Percentiles rank a stretch among this genome's conserved stretches.
Evolutionary conservation across 2,329 filamentous ascomycete genomes (phyloP).

Genomic region (Alternaria gansuensis): DNA sequence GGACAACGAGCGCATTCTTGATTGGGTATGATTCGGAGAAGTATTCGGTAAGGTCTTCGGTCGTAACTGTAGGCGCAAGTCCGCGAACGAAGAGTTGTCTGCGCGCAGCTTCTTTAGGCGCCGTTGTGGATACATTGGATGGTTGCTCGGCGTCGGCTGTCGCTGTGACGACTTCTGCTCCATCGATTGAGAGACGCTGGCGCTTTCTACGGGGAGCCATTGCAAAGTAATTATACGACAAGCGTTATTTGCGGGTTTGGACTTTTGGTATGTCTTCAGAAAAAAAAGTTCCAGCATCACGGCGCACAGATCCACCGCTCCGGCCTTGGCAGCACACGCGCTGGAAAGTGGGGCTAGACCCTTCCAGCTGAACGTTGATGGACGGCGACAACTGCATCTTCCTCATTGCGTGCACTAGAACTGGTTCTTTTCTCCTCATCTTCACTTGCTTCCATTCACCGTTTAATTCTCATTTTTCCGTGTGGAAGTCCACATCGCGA

Average conservation of each 20-base stretch:
- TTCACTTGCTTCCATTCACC: conserved; percentile 6
- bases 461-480: conserved; percentile 4
- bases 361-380: conserved; percentile 2
- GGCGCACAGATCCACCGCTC: conserved; percentile 18
- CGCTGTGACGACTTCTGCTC: conserved; percentile 44
- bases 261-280: conserved; percentile 12
- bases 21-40: conserved; percentile 95
- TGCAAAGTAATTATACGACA: conserved; percentile 4
- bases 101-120: conserved; percentile 54
- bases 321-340: conserved; percentile 21
- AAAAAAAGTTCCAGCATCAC: conserved; percentile 29
- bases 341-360: conserved; percentile 14
- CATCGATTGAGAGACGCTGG: conserved; percentile 54
- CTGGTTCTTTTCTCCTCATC: not conserved
- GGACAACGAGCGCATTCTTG: conserved; percentile 93
- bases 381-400: conserved; percentile 1
- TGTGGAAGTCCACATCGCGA: conserved; percentile 7
- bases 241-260: conserved; percentile 6
- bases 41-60: conserved; percentile 81
- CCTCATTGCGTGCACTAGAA: not conserved
- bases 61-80: conserved; percentile 79
- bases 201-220: conserved; percentile 55
- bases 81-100: conserved; percentile 83
- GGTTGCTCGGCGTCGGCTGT: conserved; percentile 35
- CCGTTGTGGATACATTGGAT: conserved; percentile 25